These are phyloP conservation scores for Phaeosphaeria sp. DNA, from an alignment of 2,329 filamentous ascomycete species.

Conservation along the genomic window DNA sequence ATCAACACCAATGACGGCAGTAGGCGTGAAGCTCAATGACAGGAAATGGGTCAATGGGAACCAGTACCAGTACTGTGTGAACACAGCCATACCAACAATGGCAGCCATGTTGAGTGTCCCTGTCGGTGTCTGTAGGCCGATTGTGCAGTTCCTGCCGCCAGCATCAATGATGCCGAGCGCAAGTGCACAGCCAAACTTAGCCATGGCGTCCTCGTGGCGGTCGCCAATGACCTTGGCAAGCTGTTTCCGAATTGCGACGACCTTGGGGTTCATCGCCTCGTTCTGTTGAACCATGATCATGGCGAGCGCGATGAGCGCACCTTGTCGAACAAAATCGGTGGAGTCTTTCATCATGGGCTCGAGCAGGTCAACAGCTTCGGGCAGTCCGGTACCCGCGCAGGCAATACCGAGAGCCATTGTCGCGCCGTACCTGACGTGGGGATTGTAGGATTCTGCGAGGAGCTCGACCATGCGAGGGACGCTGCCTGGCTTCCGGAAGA, in stretches of 20 bases:
- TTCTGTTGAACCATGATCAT: conserved; percentile 99
- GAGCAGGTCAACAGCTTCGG: conserved; percentile 93
- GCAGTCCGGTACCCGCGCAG: conserved; percentile 92
- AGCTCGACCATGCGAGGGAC: conserved; percentile 99
- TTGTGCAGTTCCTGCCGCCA: conserved; percentile 97
- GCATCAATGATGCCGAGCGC: conserved; percentile 97
- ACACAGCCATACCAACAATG: conserved; percentile 96
- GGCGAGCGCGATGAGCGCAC: conserved; percentile 88
- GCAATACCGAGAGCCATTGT: conserved; percentile 99
- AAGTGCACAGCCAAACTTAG: conserved; percentile 94
- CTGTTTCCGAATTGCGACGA: conserved; percentile 86
- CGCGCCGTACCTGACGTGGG: conserved; percentile 95
- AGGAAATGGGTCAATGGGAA: conserved; percentile 99
- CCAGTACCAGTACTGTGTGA: conserved; percentile 99
- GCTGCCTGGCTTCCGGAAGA: conserved; percentile 96
- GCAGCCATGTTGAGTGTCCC: conserved; percentile 99
- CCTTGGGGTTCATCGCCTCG: conserved; percentile 97
- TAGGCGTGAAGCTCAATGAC: conserved; percentile 94
- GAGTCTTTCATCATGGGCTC: conserved; percentile 99
- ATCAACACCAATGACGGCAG: conserved; percentile 92
- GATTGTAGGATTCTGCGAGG: conserved; percentile 97
- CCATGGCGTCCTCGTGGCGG: conserved; percentile 98
- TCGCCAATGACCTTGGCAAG: conserved; percentile 93
- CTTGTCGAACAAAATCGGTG: conserved; percentile 96
- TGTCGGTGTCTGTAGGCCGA: conserved; percentile 95